A percentile compares a stretch with the other conserved stretches of the same genome.
These are phyloP conservation scores for Wickerhamomyces sp. DNA, from an alignment of 1,139 yeast species.

Conservation along the genomic window DNA sequence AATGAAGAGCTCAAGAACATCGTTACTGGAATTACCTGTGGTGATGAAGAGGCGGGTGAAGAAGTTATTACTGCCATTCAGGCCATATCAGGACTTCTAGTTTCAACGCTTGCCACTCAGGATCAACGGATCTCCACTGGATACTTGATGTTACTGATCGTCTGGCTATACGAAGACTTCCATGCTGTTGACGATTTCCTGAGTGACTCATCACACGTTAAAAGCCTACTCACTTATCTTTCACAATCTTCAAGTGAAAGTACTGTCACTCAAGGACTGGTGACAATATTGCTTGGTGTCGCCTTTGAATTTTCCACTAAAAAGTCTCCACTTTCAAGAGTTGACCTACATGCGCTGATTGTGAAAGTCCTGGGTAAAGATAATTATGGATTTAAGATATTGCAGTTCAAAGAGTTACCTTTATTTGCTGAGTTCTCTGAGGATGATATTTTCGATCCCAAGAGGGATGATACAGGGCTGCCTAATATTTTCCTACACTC, in stretches of 20 bases:
- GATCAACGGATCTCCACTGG: slow-evolving; percentile 81
- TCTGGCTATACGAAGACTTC: slow-evolving; percentile 77
- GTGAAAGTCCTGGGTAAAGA: slow-evolving; percentile 75
- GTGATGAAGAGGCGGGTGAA: slow-evolving; percentile 63
- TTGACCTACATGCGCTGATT: slow-evolving; percentile 57
- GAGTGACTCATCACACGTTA: slow-evolving; percentile 59
- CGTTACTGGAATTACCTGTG: slow-evolving; percentile 55
- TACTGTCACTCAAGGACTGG: slow-evolving; percentile 68
- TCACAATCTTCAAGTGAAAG: slow-evolving; percentile 57
- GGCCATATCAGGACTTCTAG: slow-evolving; percentile 71
- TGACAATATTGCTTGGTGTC: slow-evolving; percentile 67
- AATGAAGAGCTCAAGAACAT: slow-evolving; percentile 36
- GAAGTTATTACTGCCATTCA: slow-evolving; percentile 74
- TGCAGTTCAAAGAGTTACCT: slow-evolving; percentile 61
- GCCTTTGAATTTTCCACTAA: slow-evolving; percentile 77
- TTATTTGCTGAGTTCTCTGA: slow-evolving; percentile 54
- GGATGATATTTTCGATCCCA: slow-evolving; percentile 39
- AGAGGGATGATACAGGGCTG: slow-evolving; percentile 74
- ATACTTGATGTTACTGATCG: slow-evolving; percentile 67
- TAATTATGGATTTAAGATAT: slow-evolving; percentile 68
- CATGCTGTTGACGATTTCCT: slow-evolving; percentile 74
- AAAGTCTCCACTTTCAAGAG: slow-evolving; percentile 65
- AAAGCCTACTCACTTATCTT: slow-evolving; percentile 62
- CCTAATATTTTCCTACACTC: slow-evolving; percentile 77
- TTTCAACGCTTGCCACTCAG: slow-evolving; percentile 55